Percentiles rank a stretch among this genome's conserved stretches.
Evolutionary conservation across 2,329 filamentous ascomycete genomes (phyloP).

Genomic region (Beauveria brongniartii): DNA sequence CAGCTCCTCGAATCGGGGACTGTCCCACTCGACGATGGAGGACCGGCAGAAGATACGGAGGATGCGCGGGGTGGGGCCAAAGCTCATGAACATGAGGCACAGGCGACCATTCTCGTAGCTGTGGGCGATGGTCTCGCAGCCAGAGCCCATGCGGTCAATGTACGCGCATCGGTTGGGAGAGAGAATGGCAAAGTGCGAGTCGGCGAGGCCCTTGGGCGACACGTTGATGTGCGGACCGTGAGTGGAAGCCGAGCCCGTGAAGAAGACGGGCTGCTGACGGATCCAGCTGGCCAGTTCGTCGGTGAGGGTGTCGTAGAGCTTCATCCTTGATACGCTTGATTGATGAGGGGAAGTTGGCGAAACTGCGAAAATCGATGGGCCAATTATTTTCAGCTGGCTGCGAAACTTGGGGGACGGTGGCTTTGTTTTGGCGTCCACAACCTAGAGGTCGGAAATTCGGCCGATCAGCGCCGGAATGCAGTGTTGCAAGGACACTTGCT

Average conservation of each 20-base stretch:
- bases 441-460: background rate
- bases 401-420: background rate
- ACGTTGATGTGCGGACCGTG: conserved; percentile 65
- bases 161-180: conserved; percentile 55
- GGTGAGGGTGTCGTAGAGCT: conserved; percentile 48
- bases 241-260: conserved; percentile 65
- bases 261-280: conserved; percentile 63
- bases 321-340: conserved; percentile 35
- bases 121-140: conserved; percentile 68
- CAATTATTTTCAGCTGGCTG: background rate
- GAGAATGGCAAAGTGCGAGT: conserved; percentile 54
- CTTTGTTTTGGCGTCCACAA: background rate
- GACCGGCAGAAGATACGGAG: conserved; percentile 55
- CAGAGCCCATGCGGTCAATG: conserved; percentile 66
- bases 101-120: conserved; percentile 69
- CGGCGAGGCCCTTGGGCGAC: conserved; percentile 63
- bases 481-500: background rate
- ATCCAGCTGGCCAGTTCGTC: conserved; percentile 55
- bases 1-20: conserved; percentile 37
- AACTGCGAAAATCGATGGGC: background rate
- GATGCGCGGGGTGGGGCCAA: conserved; percentile 51
- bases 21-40: conserved; percentile 51
- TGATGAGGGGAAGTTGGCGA: background rate
- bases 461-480: background rate
- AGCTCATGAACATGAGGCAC: conserved; percentile 67